A percentile compares a stretch with the other conserved stretches of the same genome.
These are phyloP conservation scores for Penicillium thymicola DNA, from an alignment of 2,329 filamentous ascomycete genomes.

Conservation along the genomic window DNA sequence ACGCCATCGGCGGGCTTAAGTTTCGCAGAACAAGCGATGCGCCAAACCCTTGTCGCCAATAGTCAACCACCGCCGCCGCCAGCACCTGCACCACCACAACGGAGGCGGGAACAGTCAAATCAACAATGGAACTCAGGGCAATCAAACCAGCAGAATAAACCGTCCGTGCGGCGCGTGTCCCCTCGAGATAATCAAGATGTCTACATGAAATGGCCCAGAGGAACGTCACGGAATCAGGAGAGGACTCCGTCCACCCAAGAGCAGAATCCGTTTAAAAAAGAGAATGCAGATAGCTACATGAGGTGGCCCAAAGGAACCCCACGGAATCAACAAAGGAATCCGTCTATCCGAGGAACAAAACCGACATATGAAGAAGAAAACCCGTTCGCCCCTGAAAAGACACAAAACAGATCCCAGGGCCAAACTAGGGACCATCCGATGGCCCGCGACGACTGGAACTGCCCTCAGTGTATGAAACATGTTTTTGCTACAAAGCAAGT, in stretches of 20 bases:
- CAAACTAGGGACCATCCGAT: not conserved
- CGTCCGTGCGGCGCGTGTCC: not conserved
- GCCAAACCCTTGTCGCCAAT: slow-evolving; percentile 26
- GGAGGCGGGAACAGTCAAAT: not conserved
- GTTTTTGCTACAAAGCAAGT: slow-evolving; percentile 10
- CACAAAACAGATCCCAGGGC: not conserved
- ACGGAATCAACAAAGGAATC: not conserved
- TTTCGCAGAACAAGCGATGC: slow-evolving; percentile 32
- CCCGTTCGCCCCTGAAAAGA: not conserved
- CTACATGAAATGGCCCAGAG: not conserved
- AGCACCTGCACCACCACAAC: not conserved
- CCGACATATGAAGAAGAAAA: not conserved
- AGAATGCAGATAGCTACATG: not conserved
- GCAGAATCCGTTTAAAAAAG: not conserved
- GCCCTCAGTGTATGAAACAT: slow-evolving; percentile 7
- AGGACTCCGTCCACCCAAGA: not conserved
- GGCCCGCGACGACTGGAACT: slow-evolving; percentile 12
- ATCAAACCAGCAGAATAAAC: slow-evolving; percentile 1
- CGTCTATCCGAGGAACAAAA: not conserved
- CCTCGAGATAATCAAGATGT: not conserved
- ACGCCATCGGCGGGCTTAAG: slow-evolving; percentile 28
- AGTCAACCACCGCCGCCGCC: slow-evolving; percentile 14
- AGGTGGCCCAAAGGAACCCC: not conserved
- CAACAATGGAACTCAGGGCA: not conserved
- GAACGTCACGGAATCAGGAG: not conserved